A percentile compares a stretch with the other conserved stretches of the same genome.
Conservation (phyloP, 805 yeast species). For the Schwanniomyces yamadae region DNA sequence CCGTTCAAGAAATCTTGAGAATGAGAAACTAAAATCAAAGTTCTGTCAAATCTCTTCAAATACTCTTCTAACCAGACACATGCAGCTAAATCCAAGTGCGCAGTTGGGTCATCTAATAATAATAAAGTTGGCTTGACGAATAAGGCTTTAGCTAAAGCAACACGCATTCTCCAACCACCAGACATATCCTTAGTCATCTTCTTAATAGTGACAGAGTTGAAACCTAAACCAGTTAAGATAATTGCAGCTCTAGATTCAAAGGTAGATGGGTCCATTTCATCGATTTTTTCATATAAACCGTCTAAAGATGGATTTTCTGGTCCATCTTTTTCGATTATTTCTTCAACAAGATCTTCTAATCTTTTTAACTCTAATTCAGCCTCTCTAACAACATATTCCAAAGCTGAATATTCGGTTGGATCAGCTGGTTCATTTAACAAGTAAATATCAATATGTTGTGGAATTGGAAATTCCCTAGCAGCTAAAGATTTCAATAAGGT, state of each 20-base stretch:
- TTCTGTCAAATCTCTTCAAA: constrained; percentile 90
- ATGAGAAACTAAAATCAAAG: constrained; percentile 91
- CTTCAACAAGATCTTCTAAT: constrained; percentile 88
- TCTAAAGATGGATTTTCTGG: constrained; percentile 89
- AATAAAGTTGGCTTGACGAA: constrained; percentile 96
- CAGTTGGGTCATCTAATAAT: constrained; percentile 97
- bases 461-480: constrained; percentile 94
- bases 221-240: constrained; percentile 95
- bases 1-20: constrained; percentile 99
- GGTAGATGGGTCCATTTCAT: constrained; percentile 91
- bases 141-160: constrained; percentile 94
- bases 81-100: constrained; percentile 98
- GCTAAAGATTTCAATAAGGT: constrained; percentile 92
- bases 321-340: constrained; percentile 84
- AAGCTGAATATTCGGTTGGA: constrained; percentile 86
- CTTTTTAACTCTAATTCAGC: constrained; percentile 91
- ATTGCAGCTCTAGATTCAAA: constrained; percentile 96
- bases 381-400: constrained; percentile 95
- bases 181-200: constrained; percentile 98
- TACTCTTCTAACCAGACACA: constrained; percentile 99
- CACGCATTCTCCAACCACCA: constrained; percentile 99
- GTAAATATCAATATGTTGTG: constrained; percentile 87
- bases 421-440: constrained; percentile 97
- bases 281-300: constrained; percentile 91
- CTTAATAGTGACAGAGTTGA: constrained; percentile 79